phyloP scores from a whole-genome alignment of 1,139 yeast genomes.

The Meyerozyma elateridarum region DNA sequence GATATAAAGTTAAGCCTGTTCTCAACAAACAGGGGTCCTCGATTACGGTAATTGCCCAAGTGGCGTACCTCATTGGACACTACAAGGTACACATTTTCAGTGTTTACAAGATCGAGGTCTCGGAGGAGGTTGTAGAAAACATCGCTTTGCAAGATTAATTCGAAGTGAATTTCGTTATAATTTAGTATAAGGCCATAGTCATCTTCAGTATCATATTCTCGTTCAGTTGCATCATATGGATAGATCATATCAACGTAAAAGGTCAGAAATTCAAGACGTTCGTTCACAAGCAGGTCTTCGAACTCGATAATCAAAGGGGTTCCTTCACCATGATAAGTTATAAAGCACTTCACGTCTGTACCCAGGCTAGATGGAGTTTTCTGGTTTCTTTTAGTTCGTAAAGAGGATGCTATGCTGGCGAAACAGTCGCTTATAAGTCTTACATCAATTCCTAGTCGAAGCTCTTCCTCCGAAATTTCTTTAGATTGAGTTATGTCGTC shows the following conservation, averaged over 20 bases:
- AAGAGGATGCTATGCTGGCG: conserved; percentile 22
- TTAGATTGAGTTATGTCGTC: conserved; percentile 6
- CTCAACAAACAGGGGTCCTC: conserved; percentile 14
- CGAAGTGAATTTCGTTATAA: conserved; percentile 48
- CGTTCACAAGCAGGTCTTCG: conserved; percentile 66
- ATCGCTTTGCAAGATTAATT: conserved; percentile 63
- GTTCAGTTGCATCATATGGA: conserved; percentile 22
- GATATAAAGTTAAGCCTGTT: conserved; percentile 53
- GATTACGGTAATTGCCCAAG: not conserved
- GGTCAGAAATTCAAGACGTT: conserved; percentile 67
- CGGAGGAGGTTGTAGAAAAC: conserved; percentile 59
- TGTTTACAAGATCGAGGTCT: conserved; percentile 62
- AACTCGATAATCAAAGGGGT: conserved; percentile 64
- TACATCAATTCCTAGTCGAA: conserved; percentile 37
- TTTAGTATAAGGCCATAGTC: conserved; percentile 33
- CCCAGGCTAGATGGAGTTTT: conserved; percentile 3
- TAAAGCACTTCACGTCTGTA: not conserved
- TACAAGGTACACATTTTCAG: conserved; percentile 55
- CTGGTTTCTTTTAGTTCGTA: conserved; percentile 8
- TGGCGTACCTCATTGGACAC: conserved; percentile 19
- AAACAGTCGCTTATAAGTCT: conserved; percentile 32
- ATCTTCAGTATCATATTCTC: conserved; percentile 25
- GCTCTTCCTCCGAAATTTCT: conserved; percentile 16
- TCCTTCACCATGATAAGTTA: conserved; percentile 47
- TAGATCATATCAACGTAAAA: conserved; percentile 39